Evolutionary conservation across 441 rosid species (phyloP).

Genomic region (Erodium chrysanthum): DNA sequence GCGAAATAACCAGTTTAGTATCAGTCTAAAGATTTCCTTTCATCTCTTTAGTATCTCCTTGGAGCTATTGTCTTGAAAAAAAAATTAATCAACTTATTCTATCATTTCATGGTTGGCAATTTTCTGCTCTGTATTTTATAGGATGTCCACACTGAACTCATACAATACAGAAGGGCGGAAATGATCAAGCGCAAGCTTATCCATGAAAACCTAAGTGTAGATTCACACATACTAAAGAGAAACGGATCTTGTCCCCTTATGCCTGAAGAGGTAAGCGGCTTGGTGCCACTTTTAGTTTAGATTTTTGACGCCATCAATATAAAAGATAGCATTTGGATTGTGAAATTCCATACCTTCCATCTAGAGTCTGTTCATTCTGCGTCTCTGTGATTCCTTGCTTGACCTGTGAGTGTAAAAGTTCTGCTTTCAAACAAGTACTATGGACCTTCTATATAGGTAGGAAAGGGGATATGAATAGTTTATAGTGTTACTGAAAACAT

Average conservation of each 20-base stretch:
- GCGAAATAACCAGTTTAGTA: slow-evolving; percentile 8
- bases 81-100: not conserved
- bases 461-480: not conserved
- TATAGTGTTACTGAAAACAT: not conserved
- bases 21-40: not conserved
- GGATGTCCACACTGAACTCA: slow-evolving; percentile 92
- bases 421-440: slow-evolving; percentile 2
- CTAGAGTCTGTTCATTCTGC: not conserved
- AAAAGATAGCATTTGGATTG: not conserved
- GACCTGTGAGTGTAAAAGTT: not conserved
- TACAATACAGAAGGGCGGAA: slow-evolving; percentile 77
- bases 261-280: slow-evolving; percentile 75
- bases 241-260: slow-evolving; percentile 89
- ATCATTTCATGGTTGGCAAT: slow-evolving; percentile 18
- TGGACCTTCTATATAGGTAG: slow-evolving; percentile 1
- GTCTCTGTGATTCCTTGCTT: not conserved
- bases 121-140: slow-evolving; percentile 26
- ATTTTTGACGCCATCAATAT: not conserved
- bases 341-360: not conserved
- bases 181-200: slow-evolving; percentile 75
- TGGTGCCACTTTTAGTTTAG: slow-evolving; percentile 2
- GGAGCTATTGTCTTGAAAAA: slow-evolving; percentile 6
- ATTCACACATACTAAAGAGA: slow-evolving; percentile 56
- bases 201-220: slow-evolving; percentile 43
- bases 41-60: slow-evolving; percentile 1